These are phyloP conservation scores for Calvatia gigantea DNA, from an alignment of 768 basidiomycete genomes.

Conservation along the genomic window DNA sequence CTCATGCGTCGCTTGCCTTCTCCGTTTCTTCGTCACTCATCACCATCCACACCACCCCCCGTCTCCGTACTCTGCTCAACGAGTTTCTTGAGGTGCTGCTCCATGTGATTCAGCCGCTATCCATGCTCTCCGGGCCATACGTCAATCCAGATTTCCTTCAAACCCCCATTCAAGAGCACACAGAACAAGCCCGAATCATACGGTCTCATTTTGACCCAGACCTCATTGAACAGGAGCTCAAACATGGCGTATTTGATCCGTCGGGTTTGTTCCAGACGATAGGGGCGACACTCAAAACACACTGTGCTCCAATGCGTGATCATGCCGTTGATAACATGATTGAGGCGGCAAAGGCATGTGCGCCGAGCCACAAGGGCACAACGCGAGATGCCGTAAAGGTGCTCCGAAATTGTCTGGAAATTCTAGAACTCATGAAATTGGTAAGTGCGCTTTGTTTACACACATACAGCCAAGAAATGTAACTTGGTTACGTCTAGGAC, in stretches of 20 bases:
- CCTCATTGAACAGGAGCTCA: constrained; percentile 79
- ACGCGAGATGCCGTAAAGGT: constrained; percentile 68
- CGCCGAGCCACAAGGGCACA: constrained; percentile 49
- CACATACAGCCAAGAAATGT: constrained; percentile 9
- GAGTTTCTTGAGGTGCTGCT: constrained; percentile 82
- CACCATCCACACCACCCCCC: constrained; percentile 68
- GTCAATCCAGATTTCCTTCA: constrained; percentile 56
- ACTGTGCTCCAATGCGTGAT: constrained; percentile 94
- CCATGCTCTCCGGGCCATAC: constrained; percentile 56
- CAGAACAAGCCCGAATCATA: constrained; percentile 63
- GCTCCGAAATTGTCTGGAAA: constrained; percentile 81
- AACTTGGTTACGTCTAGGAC: constrained; percentile 54
- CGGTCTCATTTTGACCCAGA: constrained; percentile 77
- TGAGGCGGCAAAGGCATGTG: constrained; percentile 55
- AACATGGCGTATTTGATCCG: constrained; percentile 73
- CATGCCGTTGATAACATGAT: constrained; percentile 82
- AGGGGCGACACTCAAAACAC: constrained; percentile 78
- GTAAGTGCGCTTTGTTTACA: constrained; percentile 42
- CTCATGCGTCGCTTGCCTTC: constrained; percentile 1
- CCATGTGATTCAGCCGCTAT: constrained; percentile 79
- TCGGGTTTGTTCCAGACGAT: constrained; percentile 74
- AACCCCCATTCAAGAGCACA: constrained; percentile 58
- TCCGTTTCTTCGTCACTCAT: constrained; percentile 38
- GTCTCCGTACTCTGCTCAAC: constrained; percentile 62
- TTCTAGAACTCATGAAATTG: constrained; percentile 93